These are phyloP conservation scores for Debaryomyces sp. DNA, from an alignment of 1,139 yeast genomes.

Conservation along the genomic window DNA sequence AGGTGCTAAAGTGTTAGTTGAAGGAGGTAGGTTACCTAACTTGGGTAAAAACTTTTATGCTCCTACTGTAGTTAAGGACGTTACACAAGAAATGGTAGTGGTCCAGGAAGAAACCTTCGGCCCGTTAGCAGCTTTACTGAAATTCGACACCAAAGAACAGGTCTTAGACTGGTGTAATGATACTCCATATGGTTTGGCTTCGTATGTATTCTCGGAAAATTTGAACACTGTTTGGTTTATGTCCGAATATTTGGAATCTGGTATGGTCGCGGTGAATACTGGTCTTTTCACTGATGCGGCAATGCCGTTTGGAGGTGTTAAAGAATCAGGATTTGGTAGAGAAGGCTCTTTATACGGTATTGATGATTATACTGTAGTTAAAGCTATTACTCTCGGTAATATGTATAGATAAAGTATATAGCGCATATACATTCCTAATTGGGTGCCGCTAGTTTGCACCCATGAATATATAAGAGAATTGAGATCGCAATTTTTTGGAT, in stretches of 20 bases:
- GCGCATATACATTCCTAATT: conserved; percentile 7
- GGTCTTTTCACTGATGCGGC: conserved; percentile 52
- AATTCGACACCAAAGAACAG: conserved; percentile 43
- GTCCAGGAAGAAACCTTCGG: conserved; percentile 50
- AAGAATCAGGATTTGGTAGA: conserved; percentile 53
- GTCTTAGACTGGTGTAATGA: conserved; percentile 42
- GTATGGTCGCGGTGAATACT: conserved; percentile 51
- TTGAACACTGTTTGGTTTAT: conserved; percentile 60
- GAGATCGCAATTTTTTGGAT: neutral
- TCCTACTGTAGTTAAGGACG: conserved; percentile 43
- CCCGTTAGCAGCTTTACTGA: conserved; percentile 47
- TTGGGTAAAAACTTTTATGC: conserved; percentile 44
- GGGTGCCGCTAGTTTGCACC: conserved; percentile 3
- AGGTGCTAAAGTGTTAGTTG: conserved; percentile 44
- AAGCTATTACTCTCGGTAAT: conserved; percentile 43
- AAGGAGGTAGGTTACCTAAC: conserved; percentile 44
- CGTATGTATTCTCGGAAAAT: conserved; percentile 44
- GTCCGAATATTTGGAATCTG: conserved; percentile 44
- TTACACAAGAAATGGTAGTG: conserved; percentile 43
- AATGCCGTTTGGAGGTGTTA: conserved; percentile 53
- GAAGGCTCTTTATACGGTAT: conserved; percentile 52
- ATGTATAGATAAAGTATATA: conserved; percentile 25
- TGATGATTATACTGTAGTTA: conserved; percentile 46
- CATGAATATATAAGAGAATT: conserved; percentile 1
- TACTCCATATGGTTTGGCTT: conserved; percentile 48